Conservation (phyloP, 1,284 basidiomycete genomes). For the Cystobasidium pallidum region DNA sequence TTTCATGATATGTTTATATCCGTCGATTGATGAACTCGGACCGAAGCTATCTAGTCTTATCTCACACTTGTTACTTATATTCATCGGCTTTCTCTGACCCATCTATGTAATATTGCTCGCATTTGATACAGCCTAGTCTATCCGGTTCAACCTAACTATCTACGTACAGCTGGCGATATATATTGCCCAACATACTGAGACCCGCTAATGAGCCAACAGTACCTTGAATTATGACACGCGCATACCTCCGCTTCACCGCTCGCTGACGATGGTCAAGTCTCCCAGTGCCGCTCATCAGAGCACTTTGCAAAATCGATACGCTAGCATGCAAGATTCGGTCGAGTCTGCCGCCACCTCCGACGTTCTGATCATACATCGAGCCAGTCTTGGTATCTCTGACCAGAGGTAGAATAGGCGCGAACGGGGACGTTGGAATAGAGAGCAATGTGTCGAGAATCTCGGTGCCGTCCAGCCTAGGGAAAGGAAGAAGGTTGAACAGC, state of each 20-base stretch:
- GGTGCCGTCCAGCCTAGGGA: conserved; percentile 47
- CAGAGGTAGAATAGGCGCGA: neutral
- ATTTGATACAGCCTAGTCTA: neutral
- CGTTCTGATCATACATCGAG: neutral
- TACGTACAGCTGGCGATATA: neutral
- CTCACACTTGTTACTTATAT: no score
- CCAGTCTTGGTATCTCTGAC: conserved; percentile 1
- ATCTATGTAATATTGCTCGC: neutral
- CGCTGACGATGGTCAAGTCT: neutral
- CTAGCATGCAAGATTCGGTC: neutral
- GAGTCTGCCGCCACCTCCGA: neutral
- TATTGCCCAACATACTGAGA: neutral
- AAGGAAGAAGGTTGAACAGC: conserved; percentile 48
- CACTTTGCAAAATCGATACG: neutral
- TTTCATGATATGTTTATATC: no score
- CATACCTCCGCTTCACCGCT: neutral
- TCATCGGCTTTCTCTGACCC: no score
- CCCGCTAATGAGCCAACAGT: neutral
- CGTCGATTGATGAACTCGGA: no score
- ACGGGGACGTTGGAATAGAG: neutral
- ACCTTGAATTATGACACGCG: neutral
- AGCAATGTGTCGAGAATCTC: conserved; percentile 41
- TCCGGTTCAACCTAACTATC: neutral
- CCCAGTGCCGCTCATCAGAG: neutral
- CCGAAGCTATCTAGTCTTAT: no score